Conservation (phyloP, 1,284 basidiomycete species). For the Cutaneotrichosporon sp. region DNA sequence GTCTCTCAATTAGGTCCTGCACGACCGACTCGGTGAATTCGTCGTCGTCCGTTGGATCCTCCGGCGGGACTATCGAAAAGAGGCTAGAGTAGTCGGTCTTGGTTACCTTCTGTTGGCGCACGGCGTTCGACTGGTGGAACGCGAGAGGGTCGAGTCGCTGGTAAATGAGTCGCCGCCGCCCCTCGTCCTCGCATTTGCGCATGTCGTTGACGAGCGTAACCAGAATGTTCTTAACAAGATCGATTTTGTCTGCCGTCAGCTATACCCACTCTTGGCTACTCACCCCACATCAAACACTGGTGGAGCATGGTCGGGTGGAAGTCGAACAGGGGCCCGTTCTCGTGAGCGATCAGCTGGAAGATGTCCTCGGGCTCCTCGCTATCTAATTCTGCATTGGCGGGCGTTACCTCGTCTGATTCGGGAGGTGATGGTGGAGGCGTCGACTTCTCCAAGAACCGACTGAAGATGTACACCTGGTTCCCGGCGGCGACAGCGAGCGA, state of each 20-base stretch:
- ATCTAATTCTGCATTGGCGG: conserved; percentile 18
- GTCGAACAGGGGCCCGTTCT: conserved; percentile 79
- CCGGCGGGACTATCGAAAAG: conserved; percentile 29
- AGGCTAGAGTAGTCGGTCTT: conserved; percentile 31
- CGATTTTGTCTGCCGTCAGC: conserved; percentile 65
- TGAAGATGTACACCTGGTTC: conserved; percentile 71
- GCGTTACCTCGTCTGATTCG: conserved; percentile 47
- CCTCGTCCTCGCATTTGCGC: conserved; percentile 38
- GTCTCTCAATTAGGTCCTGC: conserved; percentile 61
- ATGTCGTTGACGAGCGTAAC: conserved; percentile 62
- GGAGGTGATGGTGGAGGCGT: conserved; percentile 43
- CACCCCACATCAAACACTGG: conserved; percentile 89
- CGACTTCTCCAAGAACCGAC: conserved; percentile 42
- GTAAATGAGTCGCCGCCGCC: conserved; percentile 34
- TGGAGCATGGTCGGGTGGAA: conserved; percentile 87
- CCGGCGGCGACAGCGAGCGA: conserved; percentile 66
- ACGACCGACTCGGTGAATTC: conserved; percentile 66
- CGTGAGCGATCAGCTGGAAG: conserved; percentile 74
- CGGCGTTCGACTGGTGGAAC: conserved; percentile 30
- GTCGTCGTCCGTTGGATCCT: conserved; percentile 56
- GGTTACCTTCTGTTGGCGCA: conserved; percentile 4
- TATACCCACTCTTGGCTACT: conserved; percentile 31
- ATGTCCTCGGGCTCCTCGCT: conserved; percentile 56
- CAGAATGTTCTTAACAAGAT: conserved; percentile 77
- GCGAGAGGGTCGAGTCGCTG: conserved; percentile 42